Percentiles rank a stretch among this genome's conserved stretches.
phyloP scores from a whole-genome alignment of 306 rosid genomes.

The Medicago truncatula region MtrunA17r5.0-ANR NC_053045.1:28949001-28949500 shows the following conservation, averaged over 20 bases:
- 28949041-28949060: background rate
- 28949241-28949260: background rate
- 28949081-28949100: background rate
- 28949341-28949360: constrained; percentile 99
- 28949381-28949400: constrained; percentile 98
- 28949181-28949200: background rate
- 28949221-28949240: background rate
- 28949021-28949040: background rate
- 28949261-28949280: no score
- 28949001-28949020: background rate
- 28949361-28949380: constrained; percentile 89
- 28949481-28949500: constrained; percentile 39
- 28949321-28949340: constrained; percentile 97
- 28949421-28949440: constrained; percentile 86
- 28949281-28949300: no score
- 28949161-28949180: background rate
- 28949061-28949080: background rate
- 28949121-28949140: background rate
- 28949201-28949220: constrained; percentile 1
- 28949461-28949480: constrained; percentile 48
- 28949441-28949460: constrained; percentile 69
- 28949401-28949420: constrained; percentile 92
- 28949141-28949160: background rate
- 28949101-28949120: background rate
- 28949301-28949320: constrained; percentile 59